Conservation (phyloP, 1,284 basidiomycete genomes). For the Leccinum subrobustum region DNA sequence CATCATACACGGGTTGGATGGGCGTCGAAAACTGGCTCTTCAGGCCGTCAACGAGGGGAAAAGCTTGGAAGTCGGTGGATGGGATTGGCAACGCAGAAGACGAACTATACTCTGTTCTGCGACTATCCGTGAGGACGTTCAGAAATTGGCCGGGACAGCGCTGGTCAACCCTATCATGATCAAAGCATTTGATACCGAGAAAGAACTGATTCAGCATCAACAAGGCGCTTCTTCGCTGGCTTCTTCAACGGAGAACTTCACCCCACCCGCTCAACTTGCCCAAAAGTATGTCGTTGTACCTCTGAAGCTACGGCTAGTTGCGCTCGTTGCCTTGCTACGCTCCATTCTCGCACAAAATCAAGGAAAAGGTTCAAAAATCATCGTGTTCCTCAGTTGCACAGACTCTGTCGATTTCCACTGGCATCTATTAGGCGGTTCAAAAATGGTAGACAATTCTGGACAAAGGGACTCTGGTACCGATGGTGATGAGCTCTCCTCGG, state of each 20-base stretch:
- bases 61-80: conserved; percentile 73
- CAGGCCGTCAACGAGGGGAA: conserved; percentile 72
- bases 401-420: conserved; percentile 99
- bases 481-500: conserved; percentile 30
- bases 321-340: conserved; percentile 83
- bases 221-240: conserved; percentile 16
- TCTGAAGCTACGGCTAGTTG: conserved; percentile 90
- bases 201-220: conserved; percentile 22
- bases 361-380: conserved; percentile 63
- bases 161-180: conserved; percentile 73
- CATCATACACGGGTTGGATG: conserved; percentile 85
- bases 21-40: conserved; percentile 69
- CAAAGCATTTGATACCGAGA: conserved; percentile 58
- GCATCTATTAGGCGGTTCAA: conserved; percentile 77
- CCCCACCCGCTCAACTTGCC: conserved; percentile 91
- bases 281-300: conserved; percentile 94
- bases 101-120: conserved; percentile 95
- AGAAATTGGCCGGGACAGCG: conserved; percentile 86
- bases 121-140: conserved; percentile 93
- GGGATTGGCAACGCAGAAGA: conserved; percentile 79
- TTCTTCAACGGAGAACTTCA: conserved; percentile 62
- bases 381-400: conserved; percentile 96
- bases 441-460: conserved; percentile 58
- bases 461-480: conserved; percentile 29
- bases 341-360: conserved; percentile 66